Evolutionary conservation across 495 filamentous ascomycete genomes (phyloP).

Genomic region (Penicillium desertorum): DNA sequence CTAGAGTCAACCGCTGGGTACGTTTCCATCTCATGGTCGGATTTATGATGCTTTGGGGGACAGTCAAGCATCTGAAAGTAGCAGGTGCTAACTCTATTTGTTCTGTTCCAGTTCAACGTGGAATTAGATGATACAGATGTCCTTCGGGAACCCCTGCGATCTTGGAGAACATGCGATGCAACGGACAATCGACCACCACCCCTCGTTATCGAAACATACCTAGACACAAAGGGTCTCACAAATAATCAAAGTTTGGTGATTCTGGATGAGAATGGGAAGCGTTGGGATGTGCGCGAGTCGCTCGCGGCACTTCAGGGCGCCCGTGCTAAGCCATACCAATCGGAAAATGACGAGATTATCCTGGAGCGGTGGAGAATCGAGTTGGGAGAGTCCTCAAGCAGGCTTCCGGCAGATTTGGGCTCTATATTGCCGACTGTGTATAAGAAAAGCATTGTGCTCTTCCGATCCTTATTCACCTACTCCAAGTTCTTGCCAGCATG

Average conservation of each 20-base stretch:
- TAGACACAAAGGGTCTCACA: constrained; percentile 78
- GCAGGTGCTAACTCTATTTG: constrained; percentile 18
- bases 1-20: constrained; percentile 92
- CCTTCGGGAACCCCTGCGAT: constrained; percentile 72
- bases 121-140: constrained; percentile 89
- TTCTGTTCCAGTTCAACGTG: constrained; percentile 73
- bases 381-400: constrained; percentile 60
- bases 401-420: constrained; percentile 60
- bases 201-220: constrained; percentile 84
- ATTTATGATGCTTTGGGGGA: constrained; percentile 1
- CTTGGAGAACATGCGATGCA: constrained; percentile 77
- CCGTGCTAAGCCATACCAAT: constrained; percentile 31
- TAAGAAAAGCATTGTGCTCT: constrained; percentile 92
- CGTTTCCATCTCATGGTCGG: constrained; percentile 32
- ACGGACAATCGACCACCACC: constrained; percentile 77
- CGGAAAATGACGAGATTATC: constrained; percentile 63
- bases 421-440: constrained; percentile 82
- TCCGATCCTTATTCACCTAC: constrained; percentile 85
- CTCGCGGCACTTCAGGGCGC: constrained; percentile 59
- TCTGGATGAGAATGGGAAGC: constrained; percentile 82
- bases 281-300: constrained; percentile 88
- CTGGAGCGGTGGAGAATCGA: constrained; percentile 90
- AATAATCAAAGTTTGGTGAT: constrained; percentile 84
- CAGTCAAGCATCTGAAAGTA: background rate
- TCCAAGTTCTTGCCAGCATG: constrained; percentile 82